Evolutionary conservation across 495 filamentous ascomycete species (phyloP), one percentile per base, ranked within the genome.

Genomic region (Aspergillus conjunctus): DNA sequence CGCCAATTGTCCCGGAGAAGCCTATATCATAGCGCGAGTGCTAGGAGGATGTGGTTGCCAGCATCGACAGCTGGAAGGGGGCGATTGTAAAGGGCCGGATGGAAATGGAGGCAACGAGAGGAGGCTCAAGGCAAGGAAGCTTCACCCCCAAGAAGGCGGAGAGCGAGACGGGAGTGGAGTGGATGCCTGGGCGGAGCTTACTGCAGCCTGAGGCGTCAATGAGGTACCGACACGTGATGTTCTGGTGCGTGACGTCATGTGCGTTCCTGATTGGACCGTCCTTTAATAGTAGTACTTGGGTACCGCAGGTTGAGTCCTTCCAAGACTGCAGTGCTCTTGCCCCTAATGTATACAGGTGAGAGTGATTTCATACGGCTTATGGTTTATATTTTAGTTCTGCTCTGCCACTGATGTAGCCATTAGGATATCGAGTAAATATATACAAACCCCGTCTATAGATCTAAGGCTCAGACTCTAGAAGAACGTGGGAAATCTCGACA

Each of bases 11-110:
- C 34, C 34, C 18, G 45, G 50, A 39, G 15, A 41, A 14, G 17
- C n/a, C 64, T 77, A 77, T 67, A 64, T 72, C 75, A 79, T 79
- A 64, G 62, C 73, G 69, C 33, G 37, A 17, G 20, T n/a, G 20
- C 22, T 52, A 52, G 21, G 39, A 62, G 58, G 18, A 56, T 59
- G 51, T 62, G 52, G 31, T 56, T 56, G 34, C 30, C 55, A 60
- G 64, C 62, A 46, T 39, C 21, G 21, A 60, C 11, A 52, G 56
- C 57, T 41, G 21, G 55, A 52, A 54, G 49, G n/a, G 44, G 18
- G 17, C 18, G 17, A 17, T 12, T 43, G 10, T 7, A 5, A 48
- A 11, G 20, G 20, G n/a, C 18, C 10, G 44, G 44, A 48, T 48
- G 20, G 10, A 48, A 11, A 41, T 41, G 9, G 37, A 41, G 37